Evolutionary conservation across 164 flowering plant species (phyloP), one percentile per base, ranked within the genome.

Genomic region (Umbilicus rupestris): DNA sequence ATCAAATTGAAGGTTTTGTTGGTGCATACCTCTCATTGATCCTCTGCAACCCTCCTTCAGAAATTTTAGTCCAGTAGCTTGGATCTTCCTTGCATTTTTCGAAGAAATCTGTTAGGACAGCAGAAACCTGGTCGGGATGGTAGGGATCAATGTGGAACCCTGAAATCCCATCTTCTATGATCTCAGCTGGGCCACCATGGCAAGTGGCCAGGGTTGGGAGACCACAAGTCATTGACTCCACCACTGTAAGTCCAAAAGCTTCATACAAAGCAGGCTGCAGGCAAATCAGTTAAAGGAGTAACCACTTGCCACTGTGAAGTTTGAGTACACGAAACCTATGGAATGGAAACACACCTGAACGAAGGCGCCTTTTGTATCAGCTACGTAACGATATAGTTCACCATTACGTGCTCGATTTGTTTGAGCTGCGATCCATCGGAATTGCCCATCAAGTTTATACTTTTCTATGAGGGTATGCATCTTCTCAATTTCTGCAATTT

Each of bases 191-290:
- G 63, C 97, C 99, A 70, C 97, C 99, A 73, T 94, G 96, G 71
- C 84, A 82, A 59, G 99, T 94, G 62, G 99, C 99, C 78, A 94
- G 89, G 68, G 96, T 89, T 24, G 99, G 99, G 45, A 94, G 96
- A 29, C 96, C 99, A 80, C 90, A 88, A n/a, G 89, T 83, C 99
- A 94, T 94, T 55, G 92, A 92, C 77, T 94, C 99, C 74, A 94
- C 90, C 26, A 94, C 99, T 8, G 99, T 94, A 50, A 94, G 92
- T 44, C 99, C 99, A 80, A 94, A 94, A 16, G 87, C 99, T 80
- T 94, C 99, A 66, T 88, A 94, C 26, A 91, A 74, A 11, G 97
- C 99, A 74, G 99, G 97, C 99, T 94, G 84, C 72, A 72, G 66
- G 2, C 3, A 49, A 24, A 8, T 11, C 66, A 33, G 15, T 17